A percentile compares a stretch with the other conserved stretches of the same genome.
Evolutionary conservation across 176 grass and related monocot species (phyloP).

Genomic region (Echinochloa phyllopogon): DNA sequence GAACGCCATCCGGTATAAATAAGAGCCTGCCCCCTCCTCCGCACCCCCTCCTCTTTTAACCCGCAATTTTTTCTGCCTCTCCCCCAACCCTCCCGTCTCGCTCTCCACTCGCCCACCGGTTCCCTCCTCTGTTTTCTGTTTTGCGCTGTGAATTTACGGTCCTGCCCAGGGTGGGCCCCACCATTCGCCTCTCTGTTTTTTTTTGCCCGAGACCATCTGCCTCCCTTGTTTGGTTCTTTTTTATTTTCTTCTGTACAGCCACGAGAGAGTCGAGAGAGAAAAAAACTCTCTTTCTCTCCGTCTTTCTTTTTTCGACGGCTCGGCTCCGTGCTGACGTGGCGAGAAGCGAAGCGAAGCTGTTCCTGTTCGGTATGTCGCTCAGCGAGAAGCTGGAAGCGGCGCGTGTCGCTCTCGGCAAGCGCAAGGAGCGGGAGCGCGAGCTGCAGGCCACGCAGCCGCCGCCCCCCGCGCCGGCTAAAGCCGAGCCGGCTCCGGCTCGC

Average conservation of each 20-base stretch:
- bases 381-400: conserved; percentile 61
- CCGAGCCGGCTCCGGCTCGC: conserved; percentile 37
- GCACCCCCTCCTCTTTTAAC: neutral
- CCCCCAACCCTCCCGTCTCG: neutral
- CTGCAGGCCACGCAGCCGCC: conserved; percentile 17
- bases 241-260: neutral
- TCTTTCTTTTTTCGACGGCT: neutral
- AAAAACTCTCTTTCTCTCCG: neutral
- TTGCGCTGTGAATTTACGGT: conserved; percentile 26
- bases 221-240: neutral
- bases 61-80: neutral
- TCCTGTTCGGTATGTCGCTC: conserved; percentile 60
- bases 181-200: neutral
- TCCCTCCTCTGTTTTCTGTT: neutral
- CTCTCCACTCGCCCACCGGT: neutral
- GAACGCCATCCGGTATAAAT: neutral
- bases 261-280: neutral
- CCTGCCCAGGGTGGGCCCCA: conserved; percentile 41
- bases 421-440: conserved; percentile 62
- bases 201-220: neutral
- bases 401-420: conserved; percentile 65
- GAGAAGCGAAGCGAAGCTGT: conserved; percentile 20
- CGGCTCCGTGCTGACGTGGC: conserved; percentile 45
- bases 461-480: conserved; percentile 31
- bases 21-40: neutral